These are phyloP conservation scores for Aspergillus hiratsukae DNA, from an alignment of 2,329 filamentous ascomycete species.

Conservation along the genomic window DNA sequence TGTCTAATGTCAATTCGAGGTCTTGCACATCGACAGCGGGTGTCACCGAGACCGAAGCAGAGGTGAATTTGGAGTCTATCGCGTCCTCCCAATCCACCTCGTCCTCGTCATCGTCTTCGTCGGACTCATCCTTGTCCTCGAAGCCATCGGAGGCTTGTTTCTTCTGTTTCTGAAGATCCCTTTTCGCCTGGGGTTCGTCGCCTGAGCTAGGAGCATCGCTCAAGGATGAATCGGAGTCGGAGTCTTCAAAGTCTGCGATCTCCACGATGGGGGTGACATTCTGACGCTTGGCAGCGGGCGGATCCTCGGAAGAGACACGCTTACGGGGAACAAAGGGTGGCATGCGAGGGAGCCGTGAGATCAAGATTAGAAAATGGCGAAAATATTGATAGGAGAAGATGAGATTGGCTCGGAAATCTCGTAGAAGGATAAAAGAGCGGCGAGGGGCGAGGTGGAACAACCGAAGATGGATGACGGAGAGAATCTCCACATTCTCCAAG, in stretches of 20 bases:
- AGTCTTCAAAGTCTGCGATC: slow-evolving; percentile 20
- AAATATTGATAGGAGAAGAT: background rate
- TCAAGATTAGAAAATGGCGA: background rate
- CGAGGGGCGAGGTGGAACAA: background rate
- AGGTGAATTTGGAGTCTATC: slow-evolving; percentile 37
- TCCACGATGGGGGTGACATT: slow-evolving; percentile 23
- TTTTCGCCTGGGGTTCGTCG: slow-evolving; percentile 51
- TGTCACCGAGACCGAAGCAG: slow-evolving; percentile 27
- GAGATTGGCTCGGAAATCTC: slow-evolving; percentile 7
- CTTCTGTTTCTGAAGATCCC: slow-evolving; percentile 41
- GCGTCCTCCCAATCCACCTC: slow-evolving; percentile 58
- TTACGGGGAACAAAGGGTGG: slow-evolving; percentile 46
- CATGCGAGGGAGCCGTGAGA: slow-evolving; percentile 28
- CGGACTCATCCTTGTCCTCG: slow-evolving; percentile 49
- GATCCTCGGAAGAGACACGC: slow-evolving; percentile 33
- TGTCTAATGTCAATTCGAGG: slow-evolving; percentile 65
- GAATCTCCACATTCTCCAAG: background rate
- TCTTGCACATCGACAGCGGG: slow-evolving; percentile 57
- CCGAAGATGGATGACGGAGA: background rate
- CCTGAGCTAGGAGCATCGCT: slow-evolving; percentile 41
- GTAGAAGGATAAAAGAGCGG: slow-evolving; percentile 3
- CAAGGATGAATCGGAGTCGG: slow-evolving; percentile 33
- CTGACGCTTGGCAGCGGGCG: slow-evolving; percentile 33
- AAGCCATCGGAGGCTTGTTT: slow-evolving; percentile 29
- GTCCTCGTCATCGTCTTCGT: slow-evolving; percentile 57